Conservation (phyloP, 345 rosid species). For the Heritiera littoralis region DNA sequence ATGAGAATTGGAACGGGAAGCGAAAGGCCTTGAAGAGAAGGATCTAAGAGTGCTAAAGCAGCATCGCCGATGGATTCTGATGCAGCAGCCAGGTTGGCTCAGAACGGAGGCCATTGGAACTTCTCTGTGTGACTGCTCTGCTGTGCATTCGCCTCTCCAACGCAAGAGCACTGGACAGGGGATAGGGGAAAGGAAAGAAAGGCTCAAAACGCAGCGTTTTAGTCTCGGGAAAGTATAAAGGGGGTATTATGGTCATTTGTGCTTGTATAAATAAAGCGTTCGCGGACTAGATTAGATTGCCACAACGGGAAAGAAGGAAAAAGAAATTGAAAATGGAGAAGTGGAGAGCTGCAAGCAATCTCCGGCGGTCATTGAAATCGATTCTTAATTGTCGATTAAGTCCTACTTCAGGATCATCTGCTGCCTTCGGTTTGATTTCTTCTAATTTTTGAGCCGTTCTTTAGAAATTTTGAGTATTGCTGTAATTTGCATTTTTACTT, state of each 20-base stretch:
- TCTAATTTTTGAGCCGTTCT: neutral
- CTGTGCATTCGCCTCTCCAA: neutral
- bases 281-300: neutral
- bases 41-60: constrained; percentile 34
- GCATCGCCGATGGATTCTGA: constrained; percentile 42
- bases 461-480: neutral
- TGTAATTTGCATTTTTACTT: neutral
- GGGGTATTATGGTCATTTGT: constrained; percentile 27
- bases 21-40: constrained; percentile 39
- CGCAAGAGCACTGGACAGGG: constrained; percentile 33
- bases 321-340: constrained; percentile 38
- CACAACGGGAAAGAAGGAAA: neutral
- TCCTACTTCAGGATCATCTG: neutral
- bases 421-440: neutral
- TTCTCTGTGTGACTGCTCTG: constrained; percentile 21
- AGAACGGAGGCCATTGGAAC: constrained; percentile 45
- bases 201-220: constrained; percentile 39
- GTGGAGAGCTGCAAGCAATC: constrained; percentile 43
- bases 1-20: constrained; percentile 28
- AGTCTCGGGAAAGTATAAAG: neutral
- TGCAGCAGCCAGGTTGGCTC: constrained; percentile 43
- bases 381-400: constrained; percentile 31
- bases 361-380: constrained; percentile 32
- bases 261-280: neutral
- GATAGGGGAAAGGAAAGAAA: constrained; percentile 14